These are phyloP conservation scores for Penicillium sp. DNA, from an alignment of 2,329 filamentous ascomycete species.

Conservation along the genomic window DNA sequence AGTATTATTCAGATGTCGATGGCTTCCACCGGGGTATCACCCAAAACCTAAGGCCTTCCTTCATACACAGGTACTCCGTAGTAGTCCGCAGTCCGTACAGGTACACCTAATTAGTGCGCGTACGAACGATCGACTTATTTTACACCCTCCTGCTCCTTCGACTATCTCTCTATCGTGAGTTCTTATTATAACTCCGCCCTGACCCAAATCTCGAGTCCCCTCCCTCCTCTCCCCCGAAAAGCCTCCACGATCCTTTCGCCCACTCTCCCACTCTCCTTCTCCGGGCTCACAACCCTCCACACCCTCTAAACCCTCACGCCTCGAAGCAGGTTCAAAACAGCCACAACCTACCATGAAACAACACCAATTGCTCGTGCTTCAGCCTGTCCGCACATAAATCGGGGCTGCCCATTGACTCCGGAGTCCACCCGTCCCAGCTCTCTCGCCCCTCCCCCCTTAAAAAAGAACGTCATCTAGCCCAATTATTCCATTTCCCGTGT, in stretches of 20 bases:
- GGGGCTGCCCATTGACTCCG: not conserved
- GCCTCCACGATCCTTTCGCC: not conserved
- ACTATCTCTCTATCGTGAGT: not conserved
- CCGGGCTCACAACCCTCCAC: not conserved
- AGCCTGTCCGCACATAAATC: conserved; percentile 12
- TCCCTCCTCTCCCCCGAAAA: conserved; percentile 13
- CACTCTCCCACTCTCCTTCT: not conserved
- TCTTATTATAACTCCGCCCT: conserved; percentile 12
- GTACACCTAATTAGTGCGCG: too few relatives aligned
- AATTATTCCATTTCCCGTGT: not conserved
- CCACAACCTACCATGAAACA: conserved; percentile 22
- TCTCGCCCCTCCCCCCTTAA: not conserved
- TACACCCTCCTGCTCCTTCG: too few relatives aligned
- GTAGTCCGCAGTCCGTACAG: too few relatives aligned
- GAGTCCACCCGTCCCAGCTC: not conserved
- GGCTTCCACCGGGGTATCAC: not conserved
- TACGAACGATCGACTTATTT: too few relatives aligned
- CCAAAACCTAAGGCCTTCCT: too few relatives aligned
- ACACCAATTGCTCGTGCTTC: conserved; percentile 12
- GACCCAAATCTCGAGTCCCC: conserved; percentile 10
- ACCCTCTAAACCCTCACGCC: not conserved
- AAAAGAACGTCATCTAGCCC: not conserved
- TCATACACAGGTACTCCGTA: too few relatives aligned
- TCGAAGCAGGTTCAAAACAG: conserved; percentile 1
- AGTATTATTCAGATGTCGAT: not conserved